These are phyloP conservation scores for Cunninghamia lanceolata DNA, from an alignment of 75 land plant species.

Conservation along the genomic window DNA sequence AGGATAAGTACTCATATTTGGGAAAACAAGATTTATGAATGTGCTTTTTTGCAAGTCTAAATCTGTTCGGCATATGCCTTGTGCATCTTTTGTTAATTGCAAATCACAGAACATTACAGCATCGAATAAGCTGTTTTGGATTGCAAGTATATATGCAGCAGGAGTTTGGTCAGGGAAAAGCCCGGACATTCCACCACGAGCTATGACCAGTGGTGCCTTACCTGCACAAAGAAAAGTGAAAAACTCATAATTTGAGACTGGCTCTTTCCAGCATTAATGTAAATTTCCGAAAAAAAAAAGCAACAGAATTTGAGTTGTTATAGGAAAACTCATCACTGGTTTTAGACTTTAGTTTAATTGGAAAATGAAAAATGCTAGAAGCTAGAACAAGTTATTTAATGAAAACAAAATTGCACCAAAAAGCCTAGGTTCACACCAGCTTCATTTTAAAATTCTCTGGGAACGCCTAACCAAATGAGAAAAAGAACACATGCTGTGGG, in stretches of 20 bases:
- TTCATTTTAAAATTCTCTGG: not conserved
- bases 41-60: slow-evolving; percentile 46
- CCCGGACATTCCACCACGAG: slow-evolving; percentile 79
- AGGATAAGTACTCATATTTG: slow-evolving; percentile 27
- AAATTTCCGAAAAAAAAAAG: not conserved
- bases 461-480: not conserved
- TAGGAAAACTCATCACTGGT: not conserved
- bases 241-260: not conserved
- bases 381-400: not conserved
- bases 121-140: slow-evolving; percentile 5
- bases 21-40: slow-evolving; percentile 21
- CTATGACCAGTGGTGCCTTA: slow-evolving; percentile 52
- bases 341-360: not conserved
- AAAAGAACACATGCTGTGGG: not conserved
- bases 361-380: not conserved
- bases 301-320: not conserved
- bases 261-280: not conserved
- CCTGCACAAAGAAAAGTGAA: slow-evolving; percentile 36
- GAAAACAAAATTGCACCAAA: not conserved
- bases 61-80: slow-evolving; percentile 45
- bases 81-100: slow-evolving; percentile 58
- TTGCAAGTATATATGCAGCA: slow-evolving; percentile 38
- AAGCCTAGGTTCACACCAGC: not conserved
- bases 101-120: slow-evolving; percentile 53
- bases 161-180: slow-evolving; percentile 66